phyloP scores from a whole-genome alignment of 306 rosid species.

The Macrotyloma uniflorum region DNA sequence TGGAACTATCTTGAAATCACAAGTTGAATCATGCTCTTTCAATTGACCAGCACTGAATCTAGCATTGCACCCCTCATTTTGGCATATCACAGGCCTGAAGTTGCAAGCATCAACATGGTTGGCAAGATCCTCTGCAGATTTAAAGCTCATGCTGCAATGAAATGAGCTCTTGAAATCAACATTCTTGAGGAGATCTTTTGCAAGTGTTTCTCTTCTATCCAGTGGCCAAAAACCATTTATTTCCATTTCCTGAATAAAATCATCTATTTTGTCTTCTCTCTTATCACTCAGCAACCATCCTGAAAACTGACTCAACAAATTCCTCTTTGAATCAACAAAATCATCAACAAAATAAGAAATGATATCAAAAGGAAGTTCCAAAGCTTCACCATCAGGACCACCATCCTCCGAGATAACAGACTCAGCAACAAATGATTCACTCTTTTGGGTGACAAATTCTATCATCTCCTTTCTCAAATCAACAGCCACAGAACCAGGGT shows the following conservation, averaged over 20 bases:
- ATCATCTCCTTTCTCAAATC: slow-evolving; percentile 79
- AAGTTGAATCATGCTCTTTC: slow-evolving; percentile 69
- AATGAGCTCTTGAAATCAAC: slow-evolving; percentile 67
- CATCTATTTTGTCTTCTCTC: slow-evolving; percentile 90
- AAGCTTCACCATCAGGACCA: slow-evolving; percentile 50
- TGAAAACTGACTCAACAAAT: slow-evolving; percentile 69
- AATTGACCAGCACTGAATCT: slow-evolving; percentile 57
- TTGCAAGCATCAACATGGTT: slow-evolving; percentile 56
- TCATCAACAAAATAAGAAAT: slow-evolving; percentile 77
- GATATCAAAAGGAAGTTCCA: slow-evolving; percentile 71
- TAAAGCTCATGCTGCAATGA: slow-evolving; percentile 61
- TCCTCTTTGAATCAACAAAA: slow-evolving; percentile 66
- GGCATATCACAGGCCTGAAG: slow-evolving; percentile 57
- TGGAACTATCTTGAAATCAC: slow-evolving; percentile 77
- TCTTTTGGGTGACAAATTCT: slow-evolving; percentile 65
- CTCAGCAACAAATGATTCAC: slow-evolving; percentile 77
- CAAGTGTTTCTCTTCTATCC: slow-evolving; percentile 62
- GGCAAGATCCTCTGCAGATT: slow-evolving; percentile 55
- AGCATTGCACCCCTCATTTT: slow-evolving; percentile 62
- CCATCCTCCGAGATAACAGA: slow-evolving; percentile 62
- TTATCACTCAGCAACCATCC: slow-evolving; percentile 84
- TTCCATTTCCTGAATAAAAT: slow-evolving; percentile 83
- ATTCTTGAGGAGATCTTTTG: slow-evolving; percentile 56
- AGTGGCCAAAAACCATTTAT: slow-evolving; percentile 71
- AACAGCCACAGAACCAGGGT: slow-evolving; percentile 73